Percentiles rank a stretch among this genome's conserved stretches.
Conservation (phyloP, 257 asterid species). For the Petrea volubilis region DNA sequence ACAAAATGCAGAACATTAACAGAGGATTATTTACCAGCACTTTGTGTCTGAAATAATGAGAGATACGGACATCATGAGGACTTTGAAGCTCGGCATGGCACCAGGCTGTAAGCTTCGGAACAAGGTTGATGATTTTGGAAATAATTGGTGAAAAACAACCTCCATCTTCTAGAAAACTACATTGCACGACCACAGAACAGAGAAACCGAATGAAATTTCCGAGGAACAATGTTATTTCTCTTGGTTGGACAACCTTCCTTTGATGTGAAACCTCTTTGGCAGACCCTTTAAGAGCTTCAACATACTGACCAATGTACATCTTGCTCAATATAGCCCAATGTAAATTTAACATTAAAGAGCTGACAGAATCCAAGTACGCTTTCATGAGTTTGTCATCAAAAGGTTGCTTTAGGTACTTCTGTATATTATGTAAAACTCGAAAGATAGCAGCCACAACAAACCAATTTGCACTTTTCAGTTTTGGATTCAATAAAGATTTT, state of each 20-base stretch:
- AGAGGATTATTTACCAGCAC: constrained; percentile 54
- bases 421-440: constrained; percentile 59
- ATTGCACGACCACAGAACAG: constrained; percentile 55
- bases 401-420: constrained; percentile 58
- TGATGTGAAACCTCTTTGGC: constrained; percentile 22
- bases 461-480: constrained; percentile 48
- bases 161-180: constrained; percentile 37
- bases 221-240: constrained; percentile 39
- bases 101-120: constrained; percentile 56
- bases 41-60: constrained; percentile 76
- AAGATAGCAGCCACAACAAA: constrained; percentile 46
- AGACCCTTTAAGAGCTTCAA: constrained; percentile 31
- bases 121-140: constrained; percentile 41
- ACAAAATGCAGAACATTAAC: background rate
- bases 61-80: constrained; percentile 35
- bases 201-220: constrained; percentile 68
- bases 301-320: constrained; percentile 18
- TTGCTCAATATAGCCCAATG: constrained; percentile 53
- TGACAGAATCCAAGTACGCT: constrained; percentile 44
- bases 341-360: constrained; percentile 43
- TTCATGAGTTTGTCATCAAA: constrained; percentile 36
- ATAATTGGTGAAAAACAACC: constrained; percentile 33
- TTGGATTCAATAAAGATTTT: constrained; percentile 34
- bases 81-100: constrained; percentile 47
- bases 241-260: constrained; percentile 24